These are phyloP conservation scores for Fusarium austroafricanum DNA, from an alignment of 2,329 filamentous ascomycete species.

Conservation along the genomic window DNA sequence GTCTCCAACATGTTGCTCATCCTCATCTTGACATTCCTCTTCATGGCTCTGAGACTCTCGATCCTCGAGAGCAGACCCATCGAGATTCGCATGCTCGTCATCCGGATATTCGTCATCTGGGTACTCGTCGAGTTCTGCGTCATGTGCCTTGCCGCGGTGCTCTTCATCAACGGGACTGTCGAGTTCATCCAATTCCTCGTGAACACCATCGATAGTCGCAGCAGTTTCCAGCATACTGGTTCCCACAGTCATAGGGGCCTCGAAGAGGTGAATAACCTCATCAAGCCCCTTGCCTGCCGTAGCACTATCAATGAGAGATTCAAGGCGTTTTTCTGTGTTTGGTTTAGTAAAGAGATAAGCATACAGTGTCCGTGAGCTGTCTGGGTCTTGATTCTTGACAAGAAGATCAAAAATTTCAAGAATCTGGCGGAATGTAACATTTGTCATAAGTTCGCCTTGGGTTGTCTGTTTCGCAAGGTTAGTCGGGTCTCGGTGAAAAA, in stretches of 20 bases:
- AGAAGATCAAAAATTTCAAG: slow-evolving; percentile 57
- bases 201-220: slow-evolving; percentile 30
- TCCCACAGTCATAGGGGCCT: slow-evolving; percentile 42
- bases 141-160: slow-evolving; percentile 22
- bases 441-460: slow-evolving; percentile 50
- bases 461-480: slow-evolving; percentile 50
- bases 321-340: slow-evolving; percentile 54
- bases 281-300: slow-evolving; percentile 56
- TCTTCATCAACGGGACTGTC: slow-evolving; percentile 44
- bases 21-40: background rate
- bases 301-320: slow-evolving; percentile 56
- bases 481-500: slow-evolving; percentile 28
- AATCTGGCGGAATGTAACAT: slow-evolving; percentile 56
- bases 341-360: slow-evolving; percentile 57
- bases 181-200: slow-evolving; percentile 43
- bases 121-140: slow-evolving; percentile 18
- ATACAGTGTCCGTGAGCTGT: slow-evolving; percentile 54
- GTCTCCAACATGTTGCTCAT: background rate
- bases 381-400: slow-evolving; percentile 58
- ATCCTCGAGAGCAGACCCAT: background rate
- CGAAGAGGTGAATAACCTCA: slow-evolving; percentile 56
- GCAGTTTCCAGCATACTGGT: slow-evolving; percentile 26
- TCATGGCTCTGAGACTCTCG: slow-evolving; percentile 2
- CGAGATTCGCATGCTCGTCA: slow-evolving; percentile 15
- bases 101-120: slow-evolving; percentile 32